Conservation (phyloP, 139 green algal genomes). For the Ostreobium quekettii region DNA sequence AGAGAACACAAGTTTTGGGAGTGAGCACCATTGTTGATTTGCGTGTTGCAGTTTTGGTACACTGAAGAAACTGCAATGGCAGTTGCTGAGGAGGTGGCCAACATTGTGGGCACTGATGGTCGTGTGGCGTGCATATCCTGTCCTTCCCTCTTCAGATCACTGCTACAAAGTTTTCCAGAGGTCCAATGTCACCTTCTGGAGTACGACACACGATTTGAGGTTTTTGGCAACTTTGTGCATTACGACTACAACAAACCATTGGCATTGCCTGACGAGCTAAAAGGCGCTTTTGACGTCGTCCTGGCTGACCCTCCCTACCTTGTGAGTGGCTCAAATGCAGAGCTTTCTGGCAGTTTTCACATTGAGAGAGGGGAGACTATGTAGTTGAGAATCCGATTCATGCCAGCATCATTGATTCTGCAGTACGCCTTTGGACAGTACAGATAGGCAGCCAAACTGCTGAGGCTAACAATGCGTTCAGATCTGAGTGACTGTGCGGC, state of each 20-base stretch:
- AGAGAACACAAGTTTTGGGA: no score
- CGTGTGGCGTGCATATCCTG: conserved; percentile 12
- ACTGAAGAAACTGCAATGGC: conserved; percentile 24
- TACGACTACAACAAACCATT: conserved; percentile 42
- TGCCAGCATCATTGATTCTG: neutral
- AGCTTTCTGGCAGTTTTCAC: neutral
- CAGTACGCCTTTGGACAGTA: neutral
- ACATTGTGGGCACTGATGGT: conserved; percentile 17
- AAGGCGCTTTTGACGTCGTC: conserved; percentile 30
- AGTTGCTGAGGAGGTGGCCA: conserved; percentile 27
- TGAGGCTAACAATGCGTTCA: neutral
- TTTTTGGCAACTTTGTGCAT: conserved; percentile 30
- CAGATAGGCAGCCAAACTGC: neutral
- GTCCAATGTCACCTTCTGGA: conserved; percentile 32
- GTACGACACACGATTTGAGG: conserved; percentile 40
- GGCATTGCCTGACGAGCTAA: conserved; percentile 21
- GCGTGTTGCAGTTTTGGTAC: conserved; percentile 44
- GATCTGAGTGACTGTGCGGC: neutral
- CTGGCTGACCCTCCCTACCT: conserved; percentile 47
- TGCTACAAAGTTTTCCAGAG: conserved; percentile 9
- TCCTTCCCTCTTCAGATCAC: conserved; percentile 4
- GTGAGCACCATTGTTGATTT: no score
- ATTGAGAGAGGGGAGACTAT: neutral
- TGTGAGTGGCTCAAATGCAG: conserved; percentile 17
- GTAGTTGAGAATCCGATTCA: neutral